Conservation (phyloP, 164 flowering plant species). For the Warburgia ugandensis region DNA sequence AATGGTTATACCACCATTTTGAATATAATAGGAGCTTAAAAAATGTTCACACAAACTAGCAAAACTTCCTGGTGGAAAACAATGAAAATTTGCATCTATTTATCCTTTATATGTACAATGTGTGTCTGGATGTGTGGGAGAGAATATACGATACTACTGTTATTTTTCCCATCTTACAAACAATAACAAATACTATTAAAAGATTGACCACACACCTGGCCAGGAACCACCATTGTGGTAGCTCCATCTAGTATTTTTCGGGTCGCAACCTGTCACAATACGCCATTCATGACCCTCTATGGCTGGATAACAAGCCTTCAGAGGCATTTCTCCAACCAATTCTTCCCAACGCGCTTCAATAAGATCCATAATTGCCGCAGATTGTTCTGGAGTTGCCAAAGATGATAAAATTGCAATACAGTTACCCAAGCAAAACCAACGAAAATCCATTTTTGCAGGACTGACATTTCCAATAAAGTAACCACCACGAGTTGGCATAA, state of each 20-base stretch:
- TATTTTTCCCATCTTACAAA: not conserved
- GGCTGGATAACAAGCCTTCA: constrained; percentile 76
- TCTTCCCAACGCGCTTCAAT: constrained; percentile 81
- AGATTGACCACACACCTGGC: constrained; percentile 48
- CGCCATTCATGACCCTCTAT: constrained; percentile 82
- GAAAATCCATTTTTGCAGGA: constrained; percentile 83
- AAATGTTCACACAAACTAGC: no score
- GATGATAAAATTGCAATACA: constrained; percentile 78
- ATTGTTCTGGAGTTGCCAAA: constrained; percentile 82
- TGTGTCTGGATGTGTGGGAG: no score
- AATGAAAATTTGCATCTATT: no score
- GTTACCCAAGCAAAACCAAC: constrained; percentile 86
- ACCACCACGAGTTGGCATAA: constrained; percentile 24
- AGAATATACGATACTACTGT: no score
- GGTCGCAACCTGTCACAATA: constrained; percentile 75
- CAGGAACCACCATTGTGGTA: constrained; percentile 93
- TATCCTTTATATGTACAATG: no score
- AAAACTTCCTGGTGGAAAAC: no score
- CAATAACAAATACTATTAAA: not conserved
- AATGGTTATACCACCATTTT: no score
- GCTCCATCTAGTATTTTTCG: constrained; percentile 89
- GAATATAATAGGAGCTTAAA: no score
- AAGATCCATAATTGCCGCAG: constrained; percentile 80
- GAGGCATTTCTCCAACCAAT: constrained; percentile 82
- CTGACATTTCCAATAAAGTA: constrained; percentile 49